phyloP scores from a whole-genome alignment of 805 yeast genomes.

The Suhomyces pyralidae region DNA sequence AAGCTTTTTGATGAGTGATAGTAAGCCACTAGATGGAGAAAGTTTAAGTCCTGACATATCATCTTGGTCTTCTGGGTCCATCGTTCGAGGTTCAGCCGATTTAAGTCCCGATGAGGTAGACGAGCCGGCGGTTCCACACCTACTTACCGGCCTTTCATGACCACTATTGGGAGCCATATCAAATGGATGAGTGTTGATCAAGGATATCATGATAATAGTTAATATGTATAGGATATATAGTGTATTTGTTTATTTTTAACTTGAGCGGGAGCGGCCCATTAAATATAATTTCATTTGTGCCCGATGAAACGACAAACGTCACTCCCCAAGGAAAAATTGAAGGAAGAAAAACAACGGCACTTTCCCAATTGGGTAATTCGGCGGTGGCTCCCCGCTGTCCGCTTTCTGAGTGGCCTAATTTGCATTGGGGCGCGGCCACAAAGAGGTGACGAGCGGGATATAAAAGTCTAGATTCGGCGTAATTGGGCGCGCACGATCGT shows the following conservation, averaged over 20 bases:
- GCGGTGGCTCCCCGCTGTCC: neutral
- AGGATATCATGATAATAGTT: neutral
- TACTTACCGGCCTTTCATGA: neutral
- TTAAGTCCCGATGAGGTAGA: neutral
- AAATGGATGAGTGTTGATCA: neutral
- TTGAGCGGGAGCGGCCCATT: neutral
- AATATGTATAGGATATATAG: neutral
- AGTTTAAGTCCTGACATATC: neutral
- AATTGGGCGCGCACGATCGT: neutral
- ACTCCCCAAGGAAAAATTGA: neutral
- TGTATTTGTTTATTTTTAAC: neutral
- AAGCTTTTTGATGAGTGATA: conserved; percentile 25
- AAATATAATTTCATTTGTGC: neutral
- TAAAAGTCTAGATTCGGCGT: neutral
- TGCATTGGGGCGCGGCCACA: neutral
- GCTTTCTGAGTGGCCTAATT: neutral
- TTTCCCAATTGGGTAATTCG: neutral
- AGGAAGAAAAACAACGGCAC: neutral
- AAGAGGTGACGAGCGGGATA: neutral
- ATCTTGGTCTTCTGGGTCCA: neutral
- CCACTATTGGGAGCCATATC: neutral
- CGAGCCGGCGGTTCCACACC: conserved; percentile 19
- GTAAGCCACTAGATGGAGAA: conserved; percentile 10
- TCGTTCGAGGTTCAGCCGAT: neutral
- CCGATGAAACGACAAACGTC: neutral